Percentiles rank a stretch among this genome's conserved stretches.
Conservation (phyloP, 352 stramenopile genomes). For the Phytophthora pluvialis region DNA sequence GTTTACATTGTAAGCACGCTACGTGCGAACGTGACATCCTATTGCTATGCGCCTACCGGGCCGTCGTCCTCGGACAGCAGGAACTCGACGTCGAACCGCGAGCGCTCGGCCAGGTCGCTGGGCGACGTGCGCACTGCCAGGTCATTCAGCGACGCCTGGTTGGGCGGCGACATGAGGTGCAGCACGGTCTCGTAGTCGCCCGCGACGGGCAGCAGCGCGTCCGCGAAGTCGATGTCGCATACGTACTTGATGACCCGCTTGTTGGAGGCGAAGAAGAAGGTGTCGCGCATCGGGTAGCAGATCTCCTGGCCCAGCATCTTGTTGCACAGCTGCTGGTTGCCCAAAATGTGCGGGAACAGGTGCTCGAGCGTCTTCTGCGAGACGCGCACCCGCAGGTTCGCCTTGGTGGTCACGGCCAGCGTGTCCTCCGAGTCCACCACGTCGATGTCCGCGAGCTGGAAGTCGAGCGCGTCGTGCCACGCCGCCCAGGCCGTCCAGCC, state of each 20-base stretch:
- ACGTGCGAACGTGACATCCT: conserved; percentile 3
- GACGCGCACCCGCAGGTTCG: conserved; percentile 42
- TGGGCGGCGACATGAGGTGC: conserved; percentile 40
- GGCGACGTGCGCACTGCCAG: conserved; percentile 43
- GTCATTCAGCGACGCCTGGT: conserved; percentile 44
- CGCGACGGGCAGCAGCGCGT: conserved; percentile 38
- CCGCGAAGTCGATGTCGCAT: conserved; percentile 50
- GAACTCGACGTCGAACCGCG: conserved; percentile 48
- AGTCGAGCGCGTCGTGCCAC: conserved; percentile 49
- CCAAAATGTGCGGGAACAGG: conserved; percentile 46
- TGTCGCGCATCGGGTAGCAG: conserved; percentile 49
- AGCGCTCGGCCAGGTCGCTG: conserved; percentile 21
- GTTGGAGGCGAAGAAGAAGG: conserved; percentile 53
- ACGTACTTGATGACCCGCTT: conserved; percentile 51
- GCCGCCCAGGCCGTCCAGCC: conserved; percentile 47
- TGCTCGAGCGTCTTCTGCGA: conserved; percentile 47
- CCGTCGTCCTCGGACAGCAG: conserved; percentile 41
- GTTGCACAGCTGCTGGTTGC: conserved; percentile 27
- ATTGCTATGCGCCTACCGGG: conserved; percentile 2
- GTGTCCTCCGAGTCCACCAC: conserved; percentile 44
- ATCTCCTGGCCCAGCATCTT: conserved; percentile 48
- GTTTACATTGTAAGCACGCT: conserved; percentile 21
- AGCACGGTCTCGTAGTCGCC: conserved; percentile 47
- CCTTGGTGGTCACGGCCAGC: conserved; percentile 44
- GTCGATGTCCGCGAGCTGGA: conserved; percentile 44